Base-by-base conservation (phyloP, 2,329 filamentous ascomycete genomes). In the Sclerotinia nivalis region DNA sequence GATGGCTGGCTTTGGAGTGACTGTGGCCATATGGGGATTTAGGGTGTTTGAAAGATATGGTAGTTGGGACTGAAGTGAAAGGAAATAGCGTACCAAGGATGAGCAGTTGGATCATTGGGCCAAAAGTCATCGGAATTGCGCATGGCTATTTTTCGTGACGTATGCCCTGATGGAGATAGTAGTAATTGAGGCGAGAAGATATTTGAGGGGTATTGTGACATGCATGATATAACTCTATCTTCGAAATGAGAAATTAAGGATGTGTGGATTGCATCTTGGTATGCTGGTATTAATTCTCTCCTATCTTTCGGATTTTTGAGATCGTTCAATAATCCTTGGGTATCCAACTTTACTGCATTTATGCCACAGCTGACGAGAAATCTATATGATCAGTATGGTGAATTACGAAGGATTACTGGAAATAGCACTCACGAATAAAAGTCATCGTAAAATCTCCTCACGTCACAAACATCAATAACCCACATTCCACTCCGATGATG, bases 41-140 rank as follows among this genome's bases (percentile, higher is more conserved):
- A 9, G 0, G 37, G 40, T 43, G 6, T 43, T 43, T 18, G 40
- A 43, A 43, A 6, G 5, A 43, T 43, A 13, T 6, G 40, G 15
- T 43, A 18, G 40, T 15, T 18, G 40, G 15, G 15, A 18, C 5
- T 4, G 22, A 55, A 7, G 28, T 22, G 4, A 8, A 15, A n/a
- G 12, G 2, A n/a, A 28, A 43, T 62, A 18, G 54, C 50, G 3
- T 69, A 71, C 70, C 69, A 72, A 18, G 69, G 68, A 43, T 73
- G 71, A 43, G 68, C 67, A n/a, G 50, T 28, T 12, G 68, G 66
- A 31, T 72, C 68, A 40, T 70, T 58, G 6, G 71, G 71, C 67
- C 71, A 73, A 37, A 72, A 73, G 37, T 73, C 71, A 34, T 73
- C 70, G 10, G 71, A 73, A 65, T 73, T 73, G 1, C 71, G 70